phyloP scores from a whole-genome alignment of 768 basidiomycete genomes.

The Agrocybe praecox region DNA sequence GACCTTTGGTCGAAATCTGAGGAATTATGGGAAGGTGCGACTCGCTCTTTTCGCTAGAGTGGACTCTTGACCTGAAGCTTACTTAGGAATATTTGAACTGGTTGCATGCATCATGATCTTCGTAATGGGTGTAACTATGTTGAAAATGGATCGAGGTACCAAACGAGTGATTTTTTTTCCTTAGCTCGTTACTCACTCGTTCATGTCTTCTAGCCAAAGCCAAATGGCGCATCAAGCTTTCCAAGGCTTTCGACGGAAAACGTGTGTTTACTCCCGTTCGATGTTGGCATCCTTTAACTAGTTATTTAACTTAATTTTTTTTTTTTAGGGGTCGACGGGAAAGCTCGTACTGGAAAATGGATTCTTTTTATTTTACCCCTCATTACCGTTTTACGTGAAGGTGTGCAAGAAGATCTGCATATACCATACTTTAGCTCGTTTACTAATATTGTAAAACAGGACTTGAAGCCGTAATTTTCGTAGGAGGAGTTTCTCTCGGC shows the following conservation, averaged over 20 bases:
- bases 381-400: conserved; percentile 93
- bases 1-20: conserved; percentile 87
- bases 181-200: neutral
- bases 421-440: neutral
- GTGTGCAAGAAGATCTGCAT: conserved; percentile 29
- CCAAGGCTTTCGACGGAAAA: conserved; percentile 69
- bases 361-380: conserved; percentile 87
- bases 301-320: neutral
- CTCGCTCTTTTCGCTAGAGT: neutral
- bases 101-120: conserved; percentile 84
- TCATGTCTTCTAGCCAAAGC: conserved; percentile 57
- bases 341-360: conserved; percentile 72
- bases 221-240: conserved; percentile 94
- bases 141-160: conserved; percentile 83
- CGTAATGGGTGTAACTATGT: conserved; percentile 92
- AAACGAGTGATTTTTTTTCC: conserved; percentile 1
- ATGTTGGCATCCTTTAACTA: neutral
- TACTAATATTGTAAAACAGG: conserved; percentile 35
- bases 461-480: conserved; percentile 91
- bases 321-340: conserved; percentile 44
- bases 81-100: conserved; percentile 65
- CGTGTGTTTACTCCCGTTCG: conserved; percentile 33
- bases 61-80: too few relatives aligned
- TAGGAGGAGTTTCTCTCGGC: conserved; percentile 90
- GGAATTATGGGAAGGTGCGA: conserved; percentile 88